phyloP scores from a whole-genome alignment of 2,329 filamentous ascomycete species.

The Paracorniculantispora psalliotae region DNA sequence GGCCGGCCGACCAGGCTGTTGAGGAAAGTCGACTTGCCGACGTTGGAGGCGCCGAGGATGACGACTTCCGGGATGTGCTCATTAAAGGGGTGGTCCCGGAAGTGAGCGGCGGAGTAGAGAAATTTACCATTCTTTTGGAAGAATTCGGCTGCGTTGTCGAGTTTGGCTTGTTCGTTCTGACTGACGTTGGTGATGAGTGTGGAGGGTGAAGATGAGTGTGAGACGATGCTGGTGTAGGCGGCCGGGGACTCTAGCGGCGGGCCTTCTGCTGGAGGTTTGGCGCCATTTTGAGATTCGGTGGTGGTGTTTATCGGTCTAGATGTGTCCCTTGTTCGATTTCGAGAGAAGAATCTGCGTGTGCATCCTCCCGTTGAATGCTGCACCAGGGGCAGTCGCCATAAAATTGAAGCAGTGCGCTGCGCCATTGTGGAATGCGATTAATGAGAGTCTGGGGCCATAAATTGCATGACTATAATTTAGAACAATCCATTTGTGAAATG shows the following conservation, averaged over 20 bases:
- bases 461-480: background rate
- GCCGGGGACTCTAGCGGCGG: background rate
- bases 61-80: slow-evolving; percentile 58
- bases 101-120: slow-evolving; percentile 46
- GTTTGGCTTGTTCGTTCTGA: slow-evolving; percentile 18
- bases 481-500: background rate
- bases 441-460: background rate
- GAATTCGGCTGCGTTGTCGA: slow-evolving; percentile 27
- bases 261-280: background rate
- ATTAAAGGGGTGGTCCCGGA: slow-evolving; percentile 47
- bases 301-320: background rate
- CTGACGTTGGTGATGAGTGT: background rate
- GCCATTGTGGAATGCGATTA: background rate
- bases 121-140: slow-evolving; percentile 31
- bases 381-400: background rate
- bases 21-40: slow-evolving; percentile 84
- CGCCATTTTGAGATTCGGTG: background rate
- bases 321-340: background rate
- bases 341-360: background rate
- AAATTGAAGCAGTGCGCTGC: background rate
- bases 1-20: slow-evolving; percentile 64
- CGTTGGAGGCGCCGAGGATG: slow-evolving; percentile 81
- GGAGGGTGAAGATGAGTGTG: slow-evolving; percentile 8
- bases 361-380: background rate
- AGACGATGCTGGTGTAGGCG: slow-evolving; percentile 6